Evolutionary conservation across 2,329 filamentous ascomycete species (phyloP), one percentile per base, ranked within the genome.

Genomic region (Diaporthe sp.): DNA sequence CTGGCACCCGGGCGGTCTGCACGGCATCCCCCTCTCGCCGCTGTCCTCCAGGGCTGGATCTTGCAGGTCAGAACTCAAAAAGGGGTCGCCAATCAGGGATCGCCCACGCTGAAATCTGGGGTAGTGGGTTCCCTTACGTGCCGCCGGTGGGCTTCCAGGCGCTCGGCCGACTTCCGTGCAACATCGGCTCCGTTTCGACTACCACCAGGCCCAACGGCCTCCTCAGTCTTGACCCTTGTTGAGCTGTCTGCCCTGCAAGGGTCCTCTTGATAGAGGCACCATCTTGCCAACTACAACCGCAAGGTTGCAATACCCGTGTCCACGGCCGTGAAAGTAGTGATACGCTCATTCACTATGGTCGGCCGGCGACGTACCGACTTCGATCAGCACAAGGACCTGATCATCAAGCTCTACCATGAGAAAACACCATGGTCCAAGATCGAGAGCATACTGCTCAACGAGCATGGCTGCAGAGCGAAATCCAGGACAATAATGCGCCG

Each of bases 31-130:
- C 25, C 31, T 31, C 31, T 31, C 31, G 31, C 31, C 31, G 4
- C 44, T 47, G 25, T 17, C 70, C 53, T 44, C 25, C 47, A 58
- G 28, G 39, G 71, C 57, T 42, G 34, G 57, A 65, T 60, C 57
- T 53, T 39, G 58, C 47, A 55, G 44, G 57, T 37, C 55, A 72
- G 55, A 39, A 49, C 55, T 51, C 58, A 39, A 65, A 63, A 55
- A 55, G 60, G 58, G 71, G 58, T 53, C 71, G 71, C 71, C 58
- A 73, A 73, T 67, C 71, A 73, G 71, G 71, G 71, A 73, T 65
- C 58, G 47, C 44, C 71, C 58, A 47, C 17, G 34, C 58, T 44
- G 28, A 55, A 73, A 73, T 73, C 71, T 63, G 71, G 71, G 71
- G 71, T 73, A 73, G 58, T 53, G 71, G 71, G 71, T 51, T 53